Conservation (phyloP, 305 asterid genomes). For the Caryopteris hybrid region DNA sequence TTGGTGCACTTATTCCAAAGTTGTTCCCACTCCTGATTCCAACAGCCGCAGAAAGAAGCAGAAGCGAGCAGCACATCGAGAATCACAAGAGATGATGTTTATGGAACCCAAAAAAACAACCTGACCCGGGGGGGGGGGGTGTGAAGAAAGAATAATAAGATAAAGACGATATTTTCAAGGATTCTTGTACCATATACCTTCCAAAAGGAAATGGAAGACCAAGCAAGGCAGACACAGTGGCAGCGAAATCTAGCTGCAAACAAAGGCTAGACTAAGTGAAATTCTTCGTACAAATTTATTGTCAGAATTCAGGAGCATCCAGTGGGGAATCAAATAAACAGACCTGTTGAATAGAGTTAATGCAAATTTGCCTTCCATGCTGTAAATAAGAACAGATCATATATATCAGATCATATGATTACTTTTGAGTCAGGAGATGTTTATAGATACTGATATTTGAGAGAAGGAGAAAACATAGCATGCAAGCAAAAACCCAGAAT, state of each 20-base stretch:
- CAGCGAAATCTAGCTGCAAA: constrained; percentile 90
- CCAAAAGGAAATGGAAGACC: constrained; percentile 96
- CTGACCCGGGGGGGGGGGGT: background rate
- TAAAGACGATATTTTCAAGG: background rate
- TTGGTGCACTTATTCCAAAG: too few relatives aligned
- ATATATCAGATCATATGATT: constrained; percentile 1
- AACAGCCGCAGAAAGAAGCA: too few relatives aligned
- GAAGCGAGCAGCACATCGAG: too few relatives aligned
- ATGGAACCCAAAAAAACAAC: background rate
- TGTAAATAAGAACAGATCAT: constrained; percentile 34
- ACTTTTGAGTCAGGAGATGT: background rate
- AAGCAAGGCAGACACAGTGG: constrained; percentile 81
- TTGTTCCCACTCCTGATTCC: too few relatives aligned
- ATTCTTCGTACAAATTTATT: constrained; percentile 10
- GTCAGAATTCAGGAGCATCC: constrained; percentile 17
- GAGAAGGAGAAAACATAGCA: background rate
- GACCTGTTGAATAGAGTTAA: constrained; percentile 76
- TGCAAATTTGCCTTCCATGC: constrained; percentile 63
- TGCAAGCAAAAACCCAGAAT: background rate
- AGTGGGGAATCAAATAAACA: constrained; percentile 18
- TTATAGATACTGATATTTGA: background rate
- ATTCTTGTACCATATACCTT: constrained; percentile 52
- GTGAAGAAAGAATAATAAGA: background rate
- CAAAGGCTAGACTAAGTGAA: constrained; percentile 22
- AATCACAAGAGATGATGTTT: background rate